A percentile compares a stretch with the other conserved stretches of the same genome.
phyloP scores from a whole-genome alignment of 2,329 filamentous ascomycete genomes.

The Epicoccum sorghinum region DNA sequence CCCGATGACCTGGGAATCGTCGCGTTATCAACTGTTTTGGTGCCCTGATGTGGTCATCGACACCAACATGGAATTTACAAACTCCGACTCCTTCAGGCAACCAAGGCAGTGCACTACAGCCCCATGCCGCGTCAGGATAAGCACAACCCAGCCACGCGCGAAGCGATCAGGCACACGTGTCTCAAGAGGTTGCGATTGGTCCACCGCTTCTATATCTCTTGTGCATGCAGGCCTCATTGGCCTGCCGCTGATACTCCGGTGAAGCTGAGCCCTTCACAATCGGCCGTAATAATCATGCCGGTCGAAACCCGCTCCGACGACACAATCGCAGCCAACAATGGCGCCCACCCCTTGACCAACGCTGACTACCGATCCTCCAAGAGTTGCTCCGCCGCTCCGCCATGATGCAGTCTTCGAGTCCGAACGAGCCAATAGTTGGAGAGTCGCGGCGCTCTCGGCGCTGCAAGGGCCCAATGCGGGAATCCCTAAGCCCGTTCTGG shows the following conservation, averaged over 20 bases:
- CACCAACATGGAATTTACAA: not conserved
- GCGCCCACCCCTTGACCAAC: not conserved
- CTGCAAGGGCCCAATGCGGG: not conserved
- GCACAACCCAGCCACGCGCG: slow-evolving; percentile 7
- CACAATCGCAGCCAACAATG: not conserved
- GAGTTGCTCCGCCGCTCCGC: slow-evolving; percentile 17
- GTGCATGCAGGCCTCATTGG: slow-evolving; percentile 3
- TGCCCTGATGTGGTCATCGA: not conserved
- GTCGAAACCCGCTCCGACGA: slow-evolving; percentile 1
- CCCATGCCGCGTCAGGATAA: slow-evolving; percentile 17
- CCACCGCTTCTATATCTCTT: not conserved
- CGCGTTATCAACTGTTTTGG: not conserved
- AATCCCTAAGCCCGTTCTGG: slow-evolving; percentile 8
- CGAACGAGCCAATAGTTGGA: slow-evolving; percentile 13
- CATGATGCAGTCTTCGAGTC: slow-evolving; percentile 8
- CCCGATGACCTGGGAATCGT: too few relatives aligned
- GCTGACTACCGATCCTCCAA: slow-evolving; percentile 5
- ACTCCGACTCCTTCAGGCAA: slow-evolving; percentile 7
- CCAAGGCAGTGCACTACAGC: slow-evolving; percentile 17
- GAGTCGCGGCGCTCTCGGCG: not conserved
- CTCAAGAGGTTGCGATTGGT: slow-evolving; percentile 1
- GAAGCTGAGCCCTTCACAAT: slow-evolving; percentile 5
- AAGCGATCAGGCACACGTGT: not conserved
- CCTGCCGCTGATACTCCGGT: slow-evolving; percentile 3
- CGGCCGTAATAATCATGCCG: slow-evolving; percentile 2